phyloP scores from a whole-genome alignment of 1,139 yeast genomes.

The Scheffersomyces cryptocercus region DNA sequence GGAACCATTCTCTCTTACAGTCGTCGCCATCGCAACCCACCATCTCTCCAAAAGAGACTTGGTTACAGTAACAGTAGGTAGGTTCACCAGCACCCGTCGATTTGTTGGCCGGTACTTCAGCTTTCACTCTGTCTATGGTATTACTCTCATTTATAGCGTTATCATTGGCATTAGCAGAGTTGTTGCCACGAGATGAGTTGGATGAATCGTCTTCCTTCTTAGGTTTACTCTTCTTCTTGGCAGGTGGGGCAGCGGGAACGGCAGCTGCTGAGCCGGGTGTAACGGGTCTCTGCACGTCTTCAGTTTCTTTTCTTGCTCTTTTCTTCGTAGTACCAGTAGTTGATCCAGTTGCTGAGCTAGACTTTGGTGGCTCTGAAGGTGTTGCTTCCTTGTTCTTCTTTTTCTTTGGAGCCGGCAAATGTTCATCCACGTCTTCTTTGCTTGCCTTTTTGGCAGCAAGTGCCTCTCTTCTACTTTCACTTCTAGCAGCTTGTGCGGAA shows the following conservation, averaged over 20 bases:
- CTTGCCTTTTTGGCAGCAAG: slow-evolving; percentile 80
- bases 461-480: slow-evolving; percentile 89
- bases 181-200: slow-evolving; percentile 2
- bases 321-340: slow-evolving; percentile 14
- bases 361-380: slow-evolving; percentile 7
- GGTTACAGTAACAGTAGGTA: slow-evolving; percentile 92
- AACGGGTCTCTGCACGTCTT: slow-evolving; percentile 6
- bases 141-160: slow-evolving; percentile 6
- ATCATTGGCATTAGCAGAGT: slow-evolving; percentile 3
- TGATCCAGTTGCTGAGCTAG: slow-evolving; percentile 2
- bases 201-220: slow-evolving; percentile 27
- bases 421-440: slow-evolving; percentile 39
- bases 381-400: slow-evolving; percentile 26
- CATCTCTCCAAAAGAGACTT: slow-evolving; percentile 97
- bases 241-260: slow-evolving; percentile 7
- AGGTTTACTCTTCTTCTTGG: slow-evolving; percentile 30
- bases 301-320: slow-evolving; percentile 20
- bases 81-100: slow-evolving; percentile 52
- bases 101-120: slow-evolving; percentile 4
- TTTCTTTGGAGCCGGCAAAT: slow-evolving; percentile 21
- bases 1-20: slow-evolving; percentile 96
- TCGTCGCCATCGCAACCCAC: slow-evolving; percentile 97
- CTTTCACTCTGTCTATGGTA: slow-evolving; percentile 7
- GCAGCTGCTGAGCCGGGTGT: slow-evolving; percentile 7
- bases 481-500: slow-evolving; percentile 68